Percentiles rank a stretch among this genome's conserved stretches.
These are phyloP conservation scores for Mortierella claussenii DNA, from an alignment of 192 early-diverging fungal genomes.

Conservation along the genomic window DNA sequence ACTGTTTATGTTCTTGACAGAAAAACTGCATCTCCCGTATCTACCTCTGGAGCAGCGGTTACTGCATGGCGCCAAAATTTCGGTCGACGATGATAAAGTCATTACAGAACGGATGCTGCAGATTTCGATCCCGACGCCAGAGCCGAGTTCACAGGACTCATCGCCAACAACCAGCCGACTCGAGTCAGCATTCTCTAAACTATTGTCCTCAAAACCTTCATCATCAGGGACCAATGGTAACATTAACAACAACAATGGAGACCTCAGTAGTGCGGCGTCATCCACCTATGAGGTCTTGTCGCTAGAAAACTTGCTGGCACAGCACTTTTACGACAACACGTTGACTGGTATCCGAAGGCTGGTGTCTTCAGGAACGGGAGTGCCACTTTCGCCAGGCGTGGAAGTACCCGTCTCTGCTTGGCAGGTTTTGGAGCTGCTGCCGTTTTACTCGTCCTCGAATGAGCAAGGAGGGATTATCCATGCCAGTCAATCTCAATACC, in stretches of 20 bases:
- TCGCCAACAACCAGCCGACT: slow-evolving; percentile 1
- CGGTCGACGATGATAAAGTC: slow-evolving; percentile 71
- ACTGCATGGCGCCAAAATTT: slow-evolving; percentile 74
- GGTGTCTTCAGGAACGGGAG: slow-evolving; percentile 47
- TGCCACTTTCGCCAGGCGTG: slow-evolving; percentile 34
- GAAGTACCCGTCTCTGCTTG: slow-evolving; percentile 73
- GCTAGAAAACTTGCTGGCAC: slow-evolving; percentile 65
- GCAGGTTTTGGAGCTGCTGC: slow-evolving; percentile 74
- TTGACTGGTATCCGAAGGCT: slow-evolving; percentile 62
- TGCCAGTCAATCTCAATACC: slow-evolving; percentile 62
- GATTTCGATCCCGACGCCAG: slow-evolving; percentile 55
- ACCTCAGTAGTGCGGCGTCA: background rate
- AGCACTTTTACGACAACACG: slow-evolving; percentile 74
- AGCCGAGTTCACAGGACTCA: background rate
- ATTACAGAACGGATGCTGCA: slow-evolving; percentile 73
- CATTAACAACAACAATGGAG: slow-evolving; percentile 5
- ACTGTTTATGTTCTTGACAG: slow-evolving; percentile 74
- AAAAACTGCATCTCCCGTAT: slow-evolving; percentile 72
- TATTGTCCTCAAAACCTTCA: slow-evolving; percentile 12
- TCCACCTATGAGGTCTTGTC: slow-evolving; percentile 39
- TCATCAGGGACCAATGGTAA: too few species aligned
- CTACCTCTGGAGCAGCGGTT: slow-evolving; percentile 72
- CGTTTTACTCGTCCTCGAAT: slow-evolving; percentile 76
- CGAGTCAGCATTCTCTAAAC: slow-evolving; percentile 27
- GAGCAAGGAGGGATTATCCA: slow-evolving; percentile 65